These are phyloP conservation scores for Camelina laxa DNA, from an alignment of 345 rosid genomes.

Conservation along the genomic window DNA sequence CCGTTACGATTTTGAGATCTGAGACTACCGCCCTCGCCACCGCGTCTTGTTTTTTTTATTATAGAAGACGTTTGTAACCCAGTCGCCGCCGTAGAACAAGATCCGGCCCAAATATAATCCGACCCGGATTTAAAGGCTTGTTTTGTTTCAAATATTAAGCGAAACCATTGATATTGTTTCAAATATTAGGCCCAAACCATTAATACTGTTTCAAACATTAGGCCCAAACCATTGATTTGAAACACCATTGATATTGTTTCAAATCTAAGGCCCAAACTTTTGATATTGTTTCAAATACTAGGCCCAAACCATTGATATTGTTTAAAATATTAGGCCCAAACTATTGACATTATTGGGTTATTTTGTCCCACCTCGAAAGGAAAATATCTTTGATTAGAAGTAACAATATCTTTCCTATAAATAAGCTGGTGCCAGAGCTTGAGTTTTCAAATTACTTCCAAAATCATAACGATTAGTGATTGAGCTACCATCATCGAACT, in stretches of 20 bases:
- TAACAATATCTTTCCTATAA: too few relatives aligned
- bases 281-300: neutral
- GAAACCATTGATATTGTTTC: neutral
- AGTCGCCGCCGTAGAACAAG: constrained; percentile 33
- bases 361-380: too few relatives aligned
- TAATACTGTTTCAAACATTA: too few relatives aligned
- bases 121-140: constrained; percentile 10
- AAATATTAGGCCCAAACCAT: neutral
- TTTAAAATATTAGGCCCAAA: neutral
- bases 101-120: neutral
- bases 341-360: too few relatives aligned
- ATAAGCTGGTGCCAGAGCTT: too few relatives aligned
- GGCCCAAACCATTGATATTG: neutral
- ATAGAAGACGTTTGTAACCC: neutral
- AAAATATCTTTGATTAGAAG: too few relatives aligned
- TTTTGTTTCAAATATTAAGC: neutral
- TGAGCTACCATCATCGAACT: too few relatives aligned
- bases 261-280: too few relatives aligned
- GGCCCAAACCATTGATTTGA: too few relatives aligned
- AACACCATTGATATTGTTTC: too few relatives aligned
- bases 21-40: constrained; percentile 25
- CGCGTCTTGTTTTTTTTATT: constrained; percentile 15
- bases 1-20: constrained; percentile 25
- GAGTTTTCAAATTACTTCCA: too few relatives aligned
- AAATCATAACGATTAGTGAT: too few relatives aligned